Conservation (phyloP, 345 rosid genomes). For the Adansonia digitata region DNA sequence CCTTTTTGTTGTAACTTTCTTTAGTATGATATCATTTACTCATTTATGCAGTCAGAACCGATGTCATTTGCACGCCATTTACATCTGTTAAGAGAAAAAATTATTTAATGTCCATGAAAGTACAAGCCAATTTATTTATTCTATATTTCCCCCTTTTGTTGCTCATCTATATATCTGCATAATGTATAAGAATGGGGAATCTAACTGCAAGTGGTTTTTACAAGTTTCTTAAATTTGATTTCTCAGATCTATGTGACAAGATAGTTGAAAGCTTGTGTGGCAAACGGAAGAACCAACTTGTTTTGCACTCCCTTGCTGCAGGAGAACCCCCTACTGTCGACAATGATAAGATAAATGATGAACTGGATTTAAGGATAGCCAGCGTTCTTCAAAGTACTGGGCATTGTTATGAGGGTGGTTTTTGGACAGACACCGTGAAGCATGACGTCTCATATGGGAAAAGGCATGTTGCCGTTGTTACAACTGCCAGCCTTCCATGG, state of each 20-base stretch:
- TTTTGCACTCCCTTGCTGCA: constrained; percentile 45
- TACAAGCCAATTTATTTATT: neutral
- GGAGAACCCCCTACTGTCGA: constrained; percentile 56
- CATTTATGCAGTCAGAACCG: neutral
- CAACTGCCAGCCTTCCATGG: constrained; percentile 97
- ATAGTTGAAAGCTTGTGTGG: constrained; percentile 79
- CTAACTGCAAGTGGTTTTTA: neutral
- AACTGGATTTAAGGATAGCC: constrained; percentile 77
- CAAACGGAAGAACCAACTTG: constrained; percentile 69
- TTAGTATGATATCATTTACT: neutral
- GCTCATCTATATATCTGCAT: neutral
- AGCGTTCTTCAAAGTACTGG: constrained; percentile 97
- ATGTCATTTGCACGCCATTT: neutral
- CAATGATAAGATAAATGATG: constrained; percentile 38
- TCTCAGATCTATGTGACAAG: constrained; percentile 80
- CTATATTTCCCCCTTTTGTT: neutral
- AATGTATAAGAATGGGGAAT: neutral
- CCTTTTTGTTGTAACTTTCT: neutral
- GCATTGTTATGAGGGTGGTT: constrained; percentile 85
- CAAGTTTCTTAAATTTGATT: constrained; percentile 17
- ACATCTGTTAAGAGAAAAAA: neutral
- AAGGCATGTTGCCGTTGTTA: constrained; percentile 66
- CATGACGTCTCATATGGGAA: constrained; percentile 45
- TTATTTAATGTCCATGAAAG: neutral
- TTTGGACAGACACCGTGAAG: constrained; percentile 66